These are phyloP conservation scores for Ustilago trichophora DNA, from an alignment of 1,284 basidiomycete genomes.

Conservation along the genomic window DNA sequence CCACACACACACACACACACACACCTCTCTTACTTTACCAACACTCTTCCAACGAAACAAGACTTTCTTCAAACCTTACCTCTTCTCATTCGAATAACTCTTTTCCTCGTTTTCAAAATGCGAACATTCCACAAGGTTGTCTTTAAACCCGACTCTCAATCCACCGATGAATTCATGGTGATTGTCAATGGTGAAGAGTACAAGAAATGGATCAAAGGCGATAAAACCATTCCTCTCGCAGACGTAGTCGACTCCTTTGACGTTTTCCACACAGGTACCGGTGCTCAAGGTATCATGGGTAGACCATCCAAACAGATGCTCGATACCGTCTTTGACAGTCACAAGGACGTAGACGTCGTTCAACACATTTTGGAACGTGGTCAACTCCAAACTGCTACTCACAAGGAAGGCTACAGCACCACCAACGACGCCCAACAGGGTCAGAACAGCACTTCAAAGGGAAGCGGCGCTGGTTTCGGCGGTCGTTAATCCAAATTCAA, in stretches of 20 bases:
- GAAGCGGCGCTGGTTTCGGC: conserved; percentile 37
- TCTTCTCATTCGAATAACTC: too few relatives aligned
- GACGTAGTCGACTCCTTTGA: conserved; percentile 68
- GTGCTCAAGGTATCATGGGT: conserved; percentile 67
- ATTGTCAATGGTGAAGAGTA: conserved; percentile 65
- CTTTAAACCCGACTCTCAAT: conserved; percentile 66
- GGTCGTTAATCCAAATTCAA: conserved; percentile 57
- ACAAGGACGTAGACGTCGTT: conserved; percentile 65
- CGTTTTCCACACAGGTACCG: conserved; percentile 67
- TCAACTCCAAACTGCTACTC: conserved; percentile 50
- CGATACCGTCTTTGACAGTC: conserved; percentile 64
- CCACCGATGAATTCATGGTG: conserved; percentile 67
- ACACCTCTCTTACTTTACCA: too few relatives aligned
- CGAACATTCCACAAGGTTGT: conserved; percentile 57
- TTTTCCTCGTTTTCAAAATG: too few relatives aligned
- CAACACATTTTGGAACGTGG: conserved; percentile 63
- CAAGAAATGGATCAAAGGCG: conserved; percentile 66
- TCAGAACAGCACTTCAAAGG: conserved; percentile 33
- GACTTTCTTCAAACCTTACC: too few relatives aligned
- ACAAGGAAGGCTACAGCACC: conserved; percentile 54
- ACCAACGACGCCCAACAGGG: conserved; percentile 57
- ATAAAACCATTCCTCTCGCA: conserved; percentile 66
- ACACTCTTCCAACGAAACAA: too few relatives aligned
- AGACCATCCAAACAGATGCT: conserved; percentile 67
- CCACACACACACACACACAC: too few relatives aligned